Evolutionary conservation across 805 yeast species (phyloP), one percentile per base, ranked within the genome.

Genomic region (Komagataella pastoris): DNA sequence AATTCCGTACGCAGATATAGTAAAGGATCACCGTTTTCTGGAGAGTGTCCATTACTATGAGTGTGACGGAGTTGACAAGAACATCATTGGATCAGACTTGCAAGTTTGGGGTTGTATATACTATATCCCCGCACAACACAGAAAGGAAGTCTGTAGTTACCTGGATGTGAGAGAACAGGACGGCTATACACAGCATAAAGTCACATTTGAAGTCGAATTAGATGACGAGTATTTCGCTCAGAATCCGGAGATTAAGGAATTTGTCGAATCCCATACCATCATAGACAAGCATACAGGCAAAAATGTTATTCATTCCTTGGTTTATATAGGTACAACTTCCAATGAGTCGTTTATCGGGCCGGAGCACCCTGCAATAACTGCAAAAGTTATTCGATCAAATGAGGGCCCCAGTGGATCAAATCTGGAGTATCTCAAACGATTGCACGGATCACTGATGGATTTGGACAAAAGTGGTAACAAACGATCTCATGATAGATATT

Each of bases 301-400:
- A 50, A 69, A 65, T 40, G 58, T 68, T 24, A 73, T 84, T 50
- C 69, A 67, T 8, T 81, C 93, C 21, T 67, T 71, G 23, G 88
- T 88, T 0, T 90, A 90, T 63, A 86, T 90, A 18, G 97, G 97
- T 0, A 85, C 91, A 0, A 75, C 81, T 1, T 83, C 79, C 12
- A 90, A 89, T 59, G 83, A 73, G 50, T 87, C 96, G 3, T 91
- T 89, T 60, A 72, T 88, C 3, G 97, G 97, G 0, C 95, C 96
- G 0, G 95, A 89, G 61, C 61, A 62, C 2, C 68, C 83, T 0
- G 63, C 64, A 5, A 65, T 63, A 0, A 81, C 96, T 0, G 95
- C 95, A 0, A 57, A 58, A 17, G 72, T 77, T 6, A 88, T 90
- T 12, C 67, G 72, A 7, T 57, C 58, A 0, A 70, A 84, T 17